Conservation (phyloP, 1,139 yeast species). For the Protomyces lactucae-debilis region DNA sequence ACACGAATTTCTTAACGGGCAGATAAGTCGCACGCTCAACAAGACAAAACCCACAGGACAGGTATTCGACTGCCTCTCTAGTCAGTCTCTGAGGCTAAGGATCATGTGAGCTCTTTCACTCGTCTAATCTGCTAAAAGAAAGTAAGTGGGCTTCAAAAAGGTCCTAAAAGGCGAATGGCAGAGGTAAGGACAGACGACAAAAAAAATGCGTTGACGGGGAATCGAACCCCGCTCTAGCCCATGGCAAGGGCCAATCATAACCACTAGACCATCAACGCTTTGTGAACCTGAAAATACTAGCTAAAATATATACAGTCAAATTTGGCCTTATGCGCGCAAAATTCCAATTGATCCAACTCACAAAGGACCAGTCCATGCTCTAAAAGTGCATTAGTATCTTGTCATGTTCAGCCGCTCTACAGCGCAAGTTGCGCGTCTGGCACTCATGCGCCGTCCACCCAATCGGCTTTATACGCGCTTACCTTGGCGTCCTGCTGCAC, state of each 20-base stretch:
- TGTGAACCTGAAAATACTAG: neutral
- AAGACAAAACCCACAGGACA: neutral
- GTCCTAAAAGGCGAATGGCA: neutral
- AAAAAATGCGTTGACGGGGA: neutral
- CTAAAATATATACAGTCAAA: neutral
- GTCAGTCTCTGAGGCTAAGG: no score
- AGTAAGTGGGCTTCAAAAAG: neutral
- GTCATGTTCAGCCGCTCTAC: neutral
- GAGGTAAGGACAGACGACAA: neutral
- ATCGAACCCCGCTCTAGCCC: slow-evolving; percentile 4
- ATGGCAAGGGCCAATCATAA: slow-evolving; percentile 2
- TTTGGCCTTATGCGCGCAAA: neutral
- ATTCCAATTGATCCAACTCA: no score
- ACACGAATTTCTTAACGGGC: no score
- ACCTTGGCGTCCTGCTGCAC: slow-evolving; percentile 4
- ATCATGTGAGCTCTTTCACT: no score
- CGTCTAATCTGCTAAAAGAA: no score
- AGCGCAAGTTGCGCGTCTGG: neutral
- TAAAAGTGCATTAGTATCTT: no score
- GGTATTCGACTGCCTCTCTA: no score
- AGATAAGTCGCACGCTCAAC: neutral
- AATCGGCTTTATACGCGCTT: slow-evolving; percentile 2
- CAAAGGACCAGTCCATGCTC: no score
- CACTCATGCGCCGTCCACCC: slow-evolving; percentile 8
- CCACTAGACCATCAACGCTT: slow-evolving; percentile 3